Conservation (phyloP, 176 grass and related monocot genomes). For the Triticum dicoccoides region DNA sequence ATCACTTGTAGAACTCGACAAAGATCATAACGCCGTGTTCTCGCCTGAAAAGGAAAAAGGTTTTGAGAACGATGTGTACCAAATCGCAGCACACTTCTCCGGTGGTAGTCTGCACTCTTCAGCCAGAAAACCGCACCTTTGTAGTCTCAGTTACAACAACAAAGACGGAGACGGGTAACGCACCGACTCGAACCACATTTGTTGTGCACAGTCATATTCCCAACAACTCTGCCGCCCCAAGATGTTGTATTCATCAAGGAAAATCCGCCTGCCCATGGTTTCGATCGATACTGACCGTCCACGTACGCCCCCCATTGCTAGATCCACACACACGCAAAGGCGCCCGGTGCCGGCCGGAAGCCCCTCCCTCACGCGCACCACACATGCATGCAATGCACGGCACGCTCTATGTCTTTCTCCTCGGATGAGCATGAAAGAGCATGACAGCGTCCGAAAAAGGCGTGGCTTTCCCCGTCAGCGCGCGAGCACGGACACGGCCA, state of each 20-base stretch:
- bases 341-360: too few species aligned
- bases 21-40: too few species aligned
- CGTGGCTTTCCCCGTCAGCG: background rate
- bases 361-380: too few species aligned
- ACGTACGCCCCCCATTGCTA: background rate
- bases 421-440: background rate
- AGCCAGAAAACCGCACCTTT: background rate
- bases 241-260: too few species aligned
- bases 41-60: rapidly evolving
- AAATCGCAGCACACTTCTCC: too few species aligned
- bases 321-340: background rate
- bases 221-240: background rate
- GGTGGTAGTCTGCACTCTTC: background rate
- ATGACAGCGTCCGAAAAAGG: background rate
- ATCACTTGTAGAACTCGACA: too few species aligned
- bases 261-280: background rate
- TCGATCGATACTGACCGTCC: background rate
- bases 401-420: too few species aligned
- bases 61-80: too few species aligned
- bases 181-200: background rate
- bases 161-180: background rate
- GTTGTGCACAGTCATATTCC: too few species aligned
- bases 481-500: background rate
- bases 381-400: too few species aligned
- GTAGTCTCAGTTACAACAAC: background rate